Base-by-base conservation (phyloP, 352 stramenopile species). In the Sclerospora graminicola region DNA sequence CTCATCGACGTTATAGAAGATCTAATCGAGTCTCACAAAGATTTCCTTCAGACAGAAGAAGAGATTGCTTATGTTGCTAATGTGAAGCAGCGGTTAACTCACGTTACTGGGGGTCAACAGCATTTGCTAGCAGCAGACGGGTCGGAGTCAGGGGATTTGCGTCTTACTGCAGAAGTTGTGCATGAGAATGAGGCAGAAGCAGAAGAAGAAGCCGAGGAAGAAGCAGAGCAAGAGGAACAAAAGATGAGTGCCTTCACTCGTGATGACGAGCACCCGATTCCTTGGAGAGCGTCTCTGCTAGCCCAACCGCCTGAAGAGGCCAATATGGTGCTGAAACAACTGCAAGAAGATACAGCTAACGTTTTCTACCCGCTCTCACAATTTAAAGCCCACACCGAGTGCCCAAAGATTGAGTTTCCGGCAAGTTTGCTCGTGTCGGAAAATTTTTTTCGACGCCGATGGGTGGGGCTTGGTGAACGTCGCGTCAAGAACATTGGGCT, bases 241-340 rank as follows among this genome's bases (percentile, higher is more conserved):
- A 91, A 94, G 49, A 94, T 94, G 84, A 95, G 79, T 38, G 78
- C 79, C 24, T 96, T 91, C 50, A 89, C 81, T 10, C 80, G 84
- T 36, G 82, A 95, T 46, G 84, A 95, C 24, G 84, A 95, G 48
- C 71, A 89, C 34, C 82, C 80, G 15, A 84, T 89, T 21, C 79
- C 81, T 9, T 96, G 85, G 85, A 69, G 51, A 6, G 60, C 79
- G 0, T 54, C 40, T 9, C 51, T 83, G 23, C 51, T 92, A 14
- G 51, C 54, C 10, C 37, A 63, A 8, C 47, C 48, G 31, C 59
- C 59, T 15, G 37, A 38, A 37, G 38, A 10, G 49, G 46, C 19
- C 28, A 15, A 24, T 24, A 64, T 52, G 28, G 58, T 42, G 1
- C 39, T 34, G 15, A 49, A 48, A 26, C 41, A 59, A 23, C 48